phyloP scores from a whole-genome alignment of 129 eudicot species.

The Gnaphalium uliginosum region DNA sequence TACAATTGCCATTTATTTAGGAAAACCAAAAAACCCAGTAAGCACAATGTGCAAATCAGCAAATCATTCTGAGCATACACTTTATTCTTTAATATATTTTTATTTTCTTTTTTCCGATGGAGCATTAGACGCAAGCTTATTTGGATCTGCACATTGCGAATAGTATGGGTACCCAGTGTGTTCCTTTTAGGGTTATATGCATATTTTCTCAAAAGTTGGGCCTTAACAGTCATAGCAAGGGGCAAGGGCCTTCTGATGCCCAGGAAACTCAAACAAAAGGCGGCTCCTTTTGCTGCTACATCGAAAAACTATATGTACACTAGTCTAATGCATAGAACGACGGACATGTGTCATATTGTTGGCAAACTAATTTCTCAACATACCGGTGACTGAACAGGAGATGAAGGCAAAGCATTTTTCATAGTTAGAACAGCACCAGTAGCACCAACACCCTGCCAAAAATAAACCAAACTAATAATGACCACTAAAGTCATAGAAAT shows the following conservation, averaged over 20 bases:
- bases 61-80: not conserved
- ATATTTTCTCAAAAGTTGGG: slow-evolving; percentile 10
- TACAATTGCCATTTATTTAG: too few relatives aligned
- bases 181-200: slow-evolving; percentile 2
- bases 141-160: slow-evolving; percentile 13
- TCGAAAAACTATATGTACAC: slow-evolving; percentile 12
- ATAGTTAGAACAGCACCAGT: slow-evolving; percentile 60
- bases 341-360: slow-evolving; percentile 16
- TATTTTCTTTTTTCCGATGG: not conserved
- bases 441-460: slow-evolving; percentile 86
- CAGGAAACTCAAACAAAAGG: not conserved
- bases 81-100: not conserved
- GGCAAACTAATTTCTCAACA: slow-evolving; percentile 41
- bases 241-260: slow-evolving; percentile 2
- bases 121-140: not conserved
- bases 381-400: slow-evolving; percentile 78
- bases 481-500: slow-evolving; percentile 27
- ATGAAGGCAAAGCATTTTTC: slow-evolving; percentile 65
- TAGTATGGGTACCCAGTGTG: slow-evolving; percentile 8
- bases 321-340: not conserved
- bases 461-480: slow-evolving; percentile 30
- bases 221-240: slow-evolving; percentile 9
- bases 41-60: slow-evolving; percentile 11
- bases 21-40: too few relatives aligned
- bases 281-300: slow-evolving; percentile 7